Base-by-base conservation (phyloP, 225 moss, liverwort and hornwort genomes). In the Asterella californica region DNA sequence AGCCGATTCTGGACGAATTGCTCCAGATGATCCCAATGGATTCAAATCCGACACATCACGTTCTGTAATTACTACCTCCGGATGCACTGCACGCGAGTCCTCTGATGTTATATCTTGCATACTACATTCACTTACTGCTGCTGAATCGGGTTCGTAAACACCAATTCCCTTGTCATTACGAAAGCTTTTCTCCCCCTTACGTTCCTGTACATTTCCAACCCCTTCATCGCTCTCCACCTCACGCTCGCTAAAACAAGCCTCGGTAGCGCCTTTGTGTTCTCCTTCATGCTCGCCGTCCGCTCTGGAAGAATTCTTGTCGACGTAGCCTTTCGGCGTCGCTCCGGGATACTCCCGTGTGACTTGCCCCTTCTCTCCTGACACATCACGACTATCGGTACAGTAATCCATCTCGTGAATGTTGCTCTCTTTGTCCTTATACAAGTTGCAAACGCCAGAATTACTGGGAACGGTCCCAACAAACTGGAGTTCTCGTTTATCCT, bases 1-100 rank as follows among this genome's bases (percentile, higher is more conserved):
- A 55, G n/a, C 19, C 57, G 75, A 60, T 76, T 76, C 64, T 64
- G 77, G 77, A 63, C 53, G 61, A 64, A 63, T 46, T 46, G 46
- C 32, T 48, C 29, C 50, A 77, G 64, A 77, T 46, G 64, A 48
- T 22, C 38, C 37, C 34, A 36, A 60, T 36, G 42, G 42, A 21
- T 25, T 75, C 34, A 55, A 36, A 75, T 9, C 18, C 55, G 55
- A 34, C 59, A 57, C 57, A 76, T 34, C 24, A 59, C 55, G 55
- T 29, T 65, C 77, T 46, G 30, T 19, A 46, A 0, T 8, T 62
- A 22, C 25, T 65, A 63, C 61, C 46, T 48, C 47, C 63, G 45
- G 63, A 52, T 59, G 34, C 21, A 57, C 22, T 76, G 57, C 57
- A 76, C 36, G 22, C 37, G 75, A 76, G 27, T 76, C 38, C 59